These are phyloP conservation scores for Sclerotiophoma versabilis DNA, from an alignment of 2,329 filamentous ascomycete genomes.

Conservation along the genomic window DNA sequence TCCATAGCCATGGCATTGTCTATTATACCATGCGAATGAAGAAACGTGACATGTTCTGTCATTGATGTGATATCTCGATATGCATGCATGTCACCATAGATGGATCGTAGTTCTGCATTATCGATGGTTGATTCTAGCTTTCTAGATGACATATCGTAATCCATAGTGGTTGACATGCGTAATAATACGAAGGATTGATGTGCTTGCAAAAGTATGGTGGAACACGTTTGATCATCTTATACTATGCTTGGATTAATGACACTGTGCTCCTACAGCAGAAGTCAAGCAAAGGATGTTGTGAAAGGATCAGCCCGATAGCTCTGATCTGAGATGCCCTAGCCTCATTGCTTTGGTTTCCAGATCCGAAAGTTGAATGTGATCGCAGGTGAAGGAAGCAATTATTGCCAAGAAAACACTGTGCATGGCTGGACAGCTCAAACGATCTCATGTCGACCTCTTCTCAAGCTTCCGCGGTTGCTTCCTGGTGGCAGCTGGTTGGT, in stretches of 20 bases:
- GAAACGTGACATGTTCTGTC: constrained; percentile 14
- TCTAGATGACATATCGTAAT: neutral
- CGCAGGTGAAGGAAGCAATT: too few relatives aligned
- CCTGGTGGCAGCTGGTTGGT: constrained; percentile 3
- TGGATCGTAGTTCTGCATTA: constrained; percentile 14
- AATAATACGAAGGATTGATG: neutral
- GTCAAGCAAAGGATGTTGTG: too few relatives aligned
- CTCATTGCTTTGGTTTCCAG: too few relatives aligned
- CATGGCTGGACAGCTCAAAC: neutral
- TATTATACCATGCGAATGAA: constrained; percentile 15
- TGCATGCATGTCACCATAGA: constrained; percentile 28
- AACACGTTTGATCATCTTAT: too few relatives aligned
- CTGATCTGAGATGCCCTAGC: too few relatives aligned
- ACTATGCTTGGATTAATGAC: too few relatives aligned
- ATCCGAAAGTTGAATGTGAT: too few relatives aligned
- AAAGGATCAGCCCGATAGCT: too few relatives aligned
- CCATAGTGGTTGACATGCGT: neutral
- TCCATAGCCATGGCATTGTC: constrained; percentile 19
- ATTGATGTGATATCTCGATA: constrained; percentile 22
- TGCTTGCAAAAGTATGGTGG: too few relatives aligned
- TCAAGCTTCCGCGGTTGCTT: constrained; percentile 24
- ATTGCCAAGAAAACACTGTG: neutral
- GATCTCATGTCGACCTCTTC: constrained; percentile 7
- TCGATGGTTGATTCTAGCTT: neutral
- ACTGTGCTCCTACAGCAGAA: too few relatives aligned